phyloP scores from a whole-genome alignment of 371 early-diverging fungal species.

The Mucor lusitanicus region DNA sequence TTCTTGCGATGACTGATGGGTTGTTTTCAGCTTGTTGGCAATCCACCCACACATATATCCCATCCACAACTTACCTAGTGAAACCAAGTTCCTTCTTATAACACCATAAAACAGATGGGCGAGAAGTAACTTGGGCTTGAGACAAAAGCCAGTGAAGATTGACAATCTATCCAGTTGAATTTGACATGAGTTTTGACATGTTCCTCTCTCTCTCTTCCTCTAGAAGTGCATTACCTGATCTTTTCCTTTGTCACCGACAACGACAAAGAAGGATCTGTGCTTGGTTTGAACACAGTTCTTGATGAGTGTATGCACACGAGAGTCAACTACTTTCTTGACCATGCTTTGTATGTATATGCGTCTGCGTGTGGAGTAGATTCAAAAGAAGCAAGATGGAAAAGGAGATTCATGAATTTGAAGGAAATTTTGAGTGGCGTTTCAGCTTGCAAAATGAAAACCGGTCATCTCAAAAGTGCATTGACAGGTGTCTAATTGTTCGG shows the following conservation, averaged over 20 bases:
- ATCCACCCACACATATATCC: too few relatives aligned
- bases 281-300: constrained; percentile 88
- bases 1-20: constrained; percentile 90
- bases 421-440: background rate
- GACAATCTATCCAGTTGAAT: constrained; percentile 65
- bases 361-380: background rate
- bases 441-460: background rate
- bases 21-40: too few relatives aligned
- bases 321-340: constrained; percentile 91
- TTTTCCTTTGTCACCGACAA: constrained; percentile 95
- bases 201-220: background rate
- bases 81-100: constrained; percentile 98
- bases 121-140: constrained; percentile 87
- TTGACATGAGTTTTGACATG: background rate
- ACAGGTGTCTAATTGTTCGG: background rate
- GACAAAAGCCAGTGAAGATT: constrained; percentile 96
- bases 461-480: background rate
- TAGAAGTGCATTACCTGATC: constrained; percentile 74
- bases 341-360: constrained; percentile 32
- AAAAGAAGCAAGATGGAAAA: background rate
- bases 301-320: constrained; percentile 90
- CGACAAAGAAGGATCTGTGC: constrained; percentile 95
- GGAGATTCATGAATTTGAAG: background rate
- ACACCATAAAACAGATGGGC: constrained; percentile 98
- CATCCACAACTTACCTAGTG: constrained; percentile 58